Evolutionary conservation across 1,284 basidiomycete species (phyloP).

Genomic region (Apiotrichum veenhuisii): DNA sequence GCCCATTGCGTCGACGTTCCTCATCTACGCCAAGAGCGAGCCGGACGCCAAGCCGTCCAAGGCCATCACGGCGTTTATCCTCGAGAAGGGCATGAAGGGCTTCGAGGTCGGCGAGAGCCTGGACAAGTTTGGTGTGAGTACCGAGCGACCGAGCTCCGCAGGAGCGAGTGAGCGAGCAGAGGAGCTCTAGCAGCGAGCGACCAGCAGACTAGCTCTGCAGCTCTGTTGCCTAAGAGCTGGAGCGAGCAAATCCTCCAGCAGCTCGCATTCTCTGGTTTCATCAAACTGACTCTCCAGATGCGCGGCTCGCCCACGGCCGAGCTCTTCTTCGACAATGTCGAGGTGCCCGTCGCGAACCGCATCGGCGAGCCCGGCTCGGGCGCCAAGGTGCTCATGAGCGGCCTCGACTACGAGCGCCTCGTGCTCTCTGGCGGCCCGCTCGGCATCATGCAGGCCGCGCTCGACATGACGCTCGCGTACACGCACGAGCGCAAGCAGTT

Average conservation of each 20-base stretch:
- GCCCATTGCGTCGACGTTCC: constrained; percentile 78
- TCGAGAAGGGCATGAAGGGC: constrained; percentile 74
- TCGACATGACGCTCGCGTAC: constrained; percentile 83
- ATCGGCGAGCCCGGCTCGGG: constrained; percentile 76
- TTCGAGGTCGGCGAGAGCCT: constrained; percentile 87
- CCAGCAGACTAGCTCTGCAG: too few species aligned
- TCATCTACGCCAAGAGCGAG: constrained; percentile 88
- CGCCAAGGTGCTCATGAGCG: constrained; percentile 86
- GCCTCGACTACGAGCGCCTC: constrained; percentile 84
- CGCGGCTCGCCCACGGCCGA: constrained; percentile 92
- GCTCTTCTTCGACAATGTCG: constrained; percentile 85
- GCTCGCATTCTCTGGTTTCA: neutral
- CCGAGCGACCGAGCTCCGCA: too few species aligned
- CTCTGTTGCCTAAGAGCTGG: too few species aligned
- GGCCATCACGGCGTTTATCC: constrained; percentile 88
- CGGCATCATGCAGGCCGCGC: constrained; percentile 91
- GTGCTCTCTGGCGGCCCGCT: constrained; percentile 82
- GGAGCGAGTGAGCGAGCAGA: neutral
- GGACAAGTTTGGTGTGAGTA: constrained; percentile 77
- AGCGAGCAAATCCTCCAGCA: too few species aligned
- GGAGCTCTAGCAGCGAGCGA: too few species aligned
- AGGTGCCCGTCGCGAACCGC: constrained; percentile 81
- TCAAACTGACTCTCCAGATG: constrained; percentile 55
- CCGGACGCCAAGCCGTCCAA: constrained; percentile 65
- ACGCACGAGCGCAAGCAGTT: constrained; percentile 90